Conservation (phyloP, 2,329 filamentous ascomycete species). For the Fusarium sp. region DNA sequence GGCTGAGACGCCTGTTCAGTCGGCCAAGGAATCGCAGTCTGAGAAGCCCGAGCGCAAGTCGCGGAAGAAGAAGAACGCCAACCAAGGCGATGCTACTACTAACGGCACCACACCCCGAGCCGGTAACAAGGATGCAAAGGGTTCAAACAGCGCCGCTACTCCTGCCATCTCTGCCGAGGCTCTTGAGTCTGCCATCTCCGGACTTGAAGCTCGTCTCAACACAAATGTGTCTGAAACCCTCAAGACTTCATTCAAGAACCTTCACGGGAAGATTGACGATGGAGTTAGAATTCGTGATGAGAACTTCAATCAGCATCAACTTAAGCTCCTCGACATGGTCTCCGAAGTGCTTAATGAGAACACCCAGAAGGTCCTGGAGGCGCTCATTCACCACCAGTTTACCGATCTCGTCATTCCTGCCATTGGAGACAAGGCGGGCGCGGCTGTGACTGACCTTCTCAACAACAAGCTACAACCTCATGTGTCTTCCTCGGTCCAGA, state of each 20-base stretch:
- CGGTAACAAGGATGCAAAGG: slow-evolving; percentile 56
- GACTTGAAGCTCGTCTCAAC: slow-evolving; percentile 68
- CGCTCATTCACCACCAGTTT: slow-evolving; percentile 84
- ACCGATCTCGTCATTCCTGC: slow-evolving; percentile 82
- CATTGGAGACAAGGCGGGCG: slow-evolving; percentile 77
- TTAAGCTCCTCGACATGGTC: slow-evolving; percentile 71
- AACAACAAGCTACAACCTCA: slow-evolving; percentile 77
- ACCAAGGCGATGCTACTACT: slow-evolving; percentile 62
- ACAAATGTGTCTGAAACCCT: slow-evolving; percentile 66
- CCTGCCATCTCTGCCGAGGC: slow-evolving; percentile 61
- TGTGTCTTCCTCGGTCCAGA: slow-evolving; percentile 76
- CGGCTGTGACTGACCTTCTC: slow-evolving; percentile 81
- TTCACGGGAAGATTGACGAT: slow-evolving; percentile 75
- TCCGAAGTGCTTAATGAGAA: slow-evolving; percentile 74
- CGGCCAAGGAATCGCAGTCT: slow-evolving; percentile 56
- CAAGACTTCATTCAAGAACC: slow-evolving; percentile 71
- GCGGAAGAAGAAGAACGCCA: slow-evolving; percentile 76
- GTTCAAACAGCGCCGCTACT: slow-evolving; percentile 39
- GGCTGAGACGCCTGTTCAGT: slow-evolving; percentile 60
- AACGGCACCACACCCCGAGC: slow-evolving; percentile 59
- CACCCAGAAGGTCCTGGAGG: slow-evolving; percentile 80
- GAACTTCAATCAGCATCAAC: slow-evolving; percentile 68
- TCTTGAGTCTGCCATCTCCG: slow-evolving; percentile 68
- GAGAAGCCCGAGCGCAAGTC: slow-evolving; percentile 76
- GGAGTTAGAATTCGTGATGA: slow-evolving; percentile 71